phyloP scores from a whole-genome alignment of 2,329 filamentous ascomycete genomes.

The Colletotrichum siamense region DNA sequence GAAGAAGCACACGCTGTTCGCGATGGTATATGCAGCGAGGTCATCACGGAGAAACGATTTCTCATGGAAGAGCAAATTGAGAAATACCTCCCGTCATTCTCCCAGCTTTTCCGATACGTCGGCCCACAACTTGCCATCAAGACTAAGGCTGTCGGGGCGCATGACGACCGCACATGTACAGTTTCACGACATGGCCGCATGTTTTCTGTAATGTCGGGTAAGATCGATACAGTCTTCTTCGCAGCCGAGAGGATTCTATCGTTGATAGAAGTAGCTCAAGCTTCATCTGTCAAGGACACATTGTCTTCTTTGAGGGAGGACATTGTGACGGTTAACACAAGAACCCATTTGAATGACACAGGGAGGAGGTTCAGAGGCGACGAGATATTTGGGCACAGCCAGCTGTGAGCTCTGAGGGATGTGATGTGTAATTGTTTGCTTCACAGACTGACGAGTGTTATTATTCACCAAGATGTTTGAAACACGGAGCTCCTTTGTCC shows the following conservation, averaged over 20 bases:
- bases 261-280: neutral
- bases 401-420: neutral
- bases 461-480: no score
- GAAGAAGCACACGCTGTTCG: neutral
- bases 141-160: neutral
- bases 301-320: slow-evolving; percentile 12
- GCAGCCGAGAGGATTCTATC: neutral
- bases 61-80: neutral
- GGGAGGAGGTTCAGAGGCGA: neutral
- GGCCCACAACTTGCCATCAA: neutral
- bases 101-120: neutral
- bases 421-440: neutral
- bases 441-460: no score
- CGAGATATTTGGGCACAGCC: neutral
- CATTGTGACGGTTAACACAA: neutral
- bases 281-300: neutral
- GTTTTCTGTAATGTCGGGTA: neutral
- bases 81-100: neutral
- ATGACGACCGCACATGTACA: neutral
- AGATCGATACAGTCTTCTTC: neutral
- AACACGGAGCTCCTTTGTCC: no score
- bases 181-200: neutral
- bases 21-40: neutral
- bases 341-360: neutral
- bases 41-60: neutral